Percentiles rank a stretch among this genome's conserved stretches.
Conservation (phyloP, 805 yeast species). For the Candida hispaniensis region DNA sequence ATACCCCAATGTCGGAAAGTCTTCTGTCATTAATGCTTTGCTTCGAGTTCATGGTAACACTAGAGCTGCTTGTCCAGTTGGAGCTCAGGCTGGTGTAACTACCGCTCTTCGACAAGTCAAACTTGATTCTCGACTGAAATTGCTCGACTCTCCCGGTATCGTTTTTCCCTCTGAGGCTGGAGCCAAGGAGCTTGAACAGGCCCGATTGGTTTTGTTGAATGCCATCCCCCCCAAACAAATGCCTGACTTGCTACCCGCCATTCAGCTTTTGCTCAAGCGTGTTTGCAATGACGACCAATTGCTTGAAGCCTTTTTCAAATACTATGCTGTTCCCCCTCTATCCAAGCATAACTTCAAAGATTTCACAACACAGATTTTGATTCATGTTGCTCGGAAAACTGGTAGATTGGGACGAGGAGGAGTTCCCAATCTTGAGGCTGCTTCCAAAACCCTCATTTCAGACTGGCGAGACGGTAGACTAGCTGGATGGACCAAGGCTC, state of each 20-base stretch:
- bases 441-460: slow-evolving; percentile 69
- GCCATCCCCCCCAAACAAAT: slow-evolving; percentile 85
- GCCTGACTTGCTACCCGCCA: slow-evolving; percentile 74
- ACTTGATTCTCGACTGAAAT: slow-evolving; percentile 76
- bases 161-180: slow-evolving; percentile 59
- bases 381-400: slow-evolving; percentile 83
- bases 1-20: slow-evolving; percentile 94
- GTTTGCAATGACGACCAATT: slow-evolving; percentile 63
- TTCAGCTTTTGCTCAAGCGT: slow-evolving; percentile 63
- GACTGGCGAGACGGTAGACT: slow-evolving; percentile 98
- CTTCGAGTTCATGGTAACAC: slow-evolving; percentile 53
- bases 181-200: slow-evolving; percentile 54
- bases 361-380: slow-evolving; percentile 74
- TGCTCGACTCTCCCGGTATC: slow-evolving; percentile 94
- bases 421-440: slow-evolving; percentile 75
- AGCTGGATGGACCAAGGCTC: slow-evolving; percentile 60
- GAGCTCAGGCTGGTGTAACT: slow-evolving; percentile 96
- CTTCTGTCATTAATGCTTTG: slow-evolving; percentile 84
- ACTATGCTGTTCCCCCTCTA: slow-evolving; percentile 72
- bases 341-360: slow-evolving; percentile 63
- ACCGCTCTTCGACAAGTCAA: slow-evolving; percentile 86
- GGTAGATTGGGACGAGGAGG: slow-evolving; percentile 93
- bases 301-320: slow-evolving; percentile 49
- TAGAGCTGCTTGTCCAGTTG: slow-evolving; percentile 82
- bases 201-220: slow-evolving; percentile 78